A percentile compares a stretch with the other conserved stretches of the same genome.
phyloP scores from a whole-genome alignment of 2,329 filamentous ascomycete species.

The Pleurostoma richardsiae region DNA sequence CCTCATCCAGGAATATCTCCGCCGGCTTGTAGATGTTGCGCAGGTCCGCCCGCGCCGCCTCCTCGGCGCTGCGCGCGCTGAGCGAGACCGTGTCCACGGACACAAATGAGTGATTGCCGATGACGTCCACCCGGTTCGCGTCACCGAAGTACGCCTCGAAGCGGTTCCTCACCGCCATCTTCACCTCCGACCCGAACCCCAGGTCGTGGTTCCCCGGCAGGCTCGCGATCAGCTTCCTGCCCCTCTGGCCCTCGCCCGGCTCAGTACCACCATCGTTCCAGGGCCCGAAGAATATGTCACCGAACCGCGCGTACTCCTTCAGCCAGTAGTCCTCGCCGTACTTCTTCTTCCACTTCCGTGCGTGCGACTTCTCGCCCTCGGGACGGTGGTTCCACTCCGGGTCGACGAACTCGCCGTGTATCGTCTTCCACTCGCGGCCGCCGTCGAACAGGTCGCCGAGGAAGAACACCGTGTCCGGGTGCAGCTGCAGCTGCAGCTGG shows the following conservation, averaged over 20 bases:
- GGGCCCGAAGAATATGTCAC: slow-evolving; percentile 73
- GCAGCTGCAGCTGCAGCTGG: slow-evolving; percentile 68
- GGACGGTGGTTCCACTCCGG: slow-evolving; percentile 53
- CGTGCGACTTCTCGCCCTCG: slow-evolving; percentile 42
- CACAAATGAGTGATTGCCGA: slow-evolving; percentile 94
- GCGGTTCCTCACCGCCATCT: slow-evolving; percentile 71
- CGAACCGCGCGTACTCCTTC: slow-evolving; percentile 79
- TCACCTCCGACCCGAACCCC: slow-evolving; percentile 82
- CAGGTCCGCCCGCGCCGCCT: slow-evolving; percentile 46
- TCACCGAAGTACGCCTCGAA: slow-evolving; percentile 89
- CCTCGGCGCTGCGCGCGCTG: slow-evolving; percentile 60
- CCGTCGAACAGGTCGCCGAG: slow-evolving; percentile 94
- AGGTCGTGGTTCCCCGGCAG: slow-evolving; percentile 94
- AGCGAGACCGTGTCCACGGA: slow-evolving; percentile 85
- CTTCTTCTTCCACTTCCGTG: slow-evolving; percentile 65
- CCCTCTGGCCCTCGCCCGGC: slow-evolving; percentile 54
- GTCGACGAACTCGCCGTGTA: slow-evolving; percentile 52
- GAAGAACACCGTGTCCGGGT: slow-evolving; percentile 87
- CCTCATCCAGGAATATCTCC: slow-evolving; percentile 67
- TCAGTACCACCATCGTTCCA: slow-evolving; percentile 55
- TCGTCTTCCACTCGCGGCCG: slow-evolving; percentile 88
- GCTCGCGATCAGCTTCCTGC: slow-evolving; percentile 75
- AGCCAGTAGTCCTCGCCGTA: slow-evolving; percentile 85
- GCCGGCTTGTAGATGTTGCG: slow-evolving; percentile 69
- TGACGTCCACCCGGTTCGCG: slow-evolving; percentile 82